Base-by-base conservation (phyloP, 441 rosid species). In the Mallotus japonicus region DNA sequence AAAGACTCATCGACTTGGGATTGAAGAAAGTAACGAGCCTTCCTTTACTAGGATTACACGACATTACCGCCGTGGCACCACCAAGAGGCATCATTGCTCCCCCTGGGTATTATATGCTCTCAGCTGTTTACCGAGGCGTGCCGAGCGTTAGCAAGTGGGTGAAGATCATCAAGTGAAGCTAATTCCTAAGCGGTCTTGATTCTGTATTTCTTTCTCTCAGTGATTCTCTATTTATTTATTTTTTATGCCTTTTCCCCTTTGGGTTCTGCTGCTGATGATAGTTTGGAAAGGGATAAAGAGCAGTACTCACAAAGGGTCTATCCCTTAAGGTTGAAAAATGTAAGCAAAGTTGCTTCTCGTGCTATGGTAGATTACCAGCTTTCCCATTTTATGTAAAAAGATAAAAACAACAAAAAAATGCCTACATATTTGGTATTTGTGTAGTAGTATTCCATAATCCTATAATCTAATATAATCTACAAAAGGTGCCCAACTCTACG, bases 131-230 rank as follows among this genome's bases (percentile, higher is more conserved):
- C 49, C 73, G 72, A 15, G 88, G 85, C 5, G 82, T 87, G 8
- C 94, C 92, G 2, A 85, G 90, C 66, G 64, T 50, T 5, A 77
- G 86, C 44, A 65, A 71, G 16, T 89, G 90, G 92, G 79, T 85
- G 17, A 89, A 85, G 65, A 73, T 89, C 60, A 73, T 89, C 60
- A 66, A 70, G 64, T 82, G 72, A 70, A 22, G 56, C 44, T 8
- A 10, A 5, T 40, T 22, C 42, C 16, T 17, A 57, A 65, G 32
- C 40, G 16, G 4, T 24, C 6, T 57, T 40, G 9, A 20, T 46
- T 4, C 11, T 12, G 40, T 14, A 8, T 28, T 15, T 53, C 14
- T 50, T 22, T 13, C 44, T 54, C n/a, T 63, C 3, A 1, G 19
- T 0, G 20, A 8, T 64, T n/a, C 4, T 40, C 16, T 58, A 17